Percentiles rank a stretch among this genome's conserved stretches.
These are phyloP conservation scores for Pseudohalonectria lignicola DNA, from an alignment of 2,329 filamentous ascomycete genomes.

Conservation along the genomic window DNA sequence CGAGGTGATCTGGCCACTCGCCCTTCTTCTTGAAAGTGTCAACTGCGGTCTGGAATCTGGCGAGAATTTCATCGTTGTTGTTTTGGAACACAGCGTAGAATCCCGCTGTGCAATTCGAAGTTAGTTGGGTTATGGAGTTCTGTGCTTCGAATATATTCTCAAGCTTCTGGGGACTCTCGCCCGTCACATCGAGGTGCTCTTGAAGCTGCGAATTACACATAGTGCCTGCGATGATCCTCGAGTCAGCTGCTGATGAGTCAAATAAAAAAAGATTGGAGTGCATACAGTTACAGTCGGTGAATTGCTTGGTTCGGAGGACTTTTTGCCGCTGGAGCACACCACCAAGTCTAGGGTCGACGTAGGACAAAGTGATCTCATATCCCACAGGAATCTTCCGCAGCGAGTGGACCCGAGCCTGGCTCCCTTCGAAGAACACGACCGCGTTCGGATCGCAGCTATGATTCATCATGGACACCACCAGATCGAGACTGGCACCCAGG, in stretches of 20 bases:
- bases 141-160: conserved; percentile 7
- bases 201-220: conserved; percentile 12
- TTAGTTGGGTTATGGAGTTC: background rate
- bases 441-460: conserved; percentile 24
- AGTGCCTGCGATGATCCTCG: no score
- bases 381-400: conserved; percentile 16
- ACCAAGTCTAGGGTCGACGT: conserved; percentile 14
- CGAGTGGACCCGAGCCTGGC: conserved; percentile 18
- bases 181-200: conserved; percentile 7
- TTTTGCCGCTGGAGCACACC: conserved; percentile 12
- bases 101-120: background rate
- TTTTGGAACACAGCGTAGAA: background rate
- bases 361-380: conserved; percentile 22
- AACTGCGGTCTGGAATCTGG: background rate
- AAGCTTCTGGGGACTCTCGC: conserved; percentile 8
- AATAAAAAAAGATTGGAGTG: no score
- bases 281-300: conserved; percentile 18
- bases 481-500: conserved; percentile 16
- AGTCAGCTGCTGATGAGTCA: no score
- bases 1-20: conserved; percentile 15
- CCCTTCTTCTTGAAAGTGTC: background rate
- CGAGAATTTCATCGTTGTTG: background rate
- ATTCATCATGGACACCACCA: conserved; percentile 19
- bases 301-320: conserved; percentile 12
- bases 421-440: conserved; percentile 19